A percentile compares a stretch with the other conserved stretches of the same genome.
Evolutionary conservation across 2,329 filamentous ascomycete genomes (phyloP).

Genomic region (Venturia effusa): DNA sequence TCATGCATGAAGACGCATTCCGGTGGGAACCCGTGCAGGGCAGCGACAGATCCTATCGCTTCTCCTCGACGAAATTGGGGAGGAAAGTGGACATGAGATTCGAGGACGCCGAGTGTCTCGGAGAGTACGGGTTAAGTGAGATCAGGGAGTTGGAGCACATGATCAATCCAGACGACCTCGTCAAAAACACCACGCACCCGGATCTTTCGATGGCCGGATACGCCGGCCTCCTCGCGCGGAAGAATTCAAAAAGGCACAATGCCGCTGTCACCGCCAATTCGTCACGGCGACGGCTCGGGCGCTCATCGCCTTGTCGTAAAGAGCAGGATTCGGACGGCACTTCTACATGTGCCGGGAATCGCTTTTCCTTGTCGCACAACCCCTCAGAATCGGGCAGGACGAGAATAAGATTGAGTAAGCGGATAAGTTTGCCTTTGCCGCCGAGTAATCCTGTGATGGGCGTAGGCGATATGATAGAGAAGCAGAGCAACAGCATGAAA

Average conservation of each 20-base stretch:
- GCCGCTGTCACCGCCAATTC: background rate
- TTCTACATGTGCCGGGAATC: background rate
- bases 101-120: background rate
- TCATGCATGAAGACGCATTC: background rate
- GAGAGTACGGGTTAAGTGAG: background rate
- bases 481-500: background rate
- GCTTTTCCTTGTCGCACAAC: background rate
- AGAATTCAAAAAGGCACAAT: background rate
- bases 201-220: background rate
- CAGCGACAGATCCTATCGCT: background rate
- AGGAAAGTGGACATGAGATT: background rate
- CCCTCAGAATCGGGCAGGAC: background rate
- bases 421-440: background rate
- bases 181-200: background rate
- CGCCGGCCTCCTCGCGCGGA: background rate
- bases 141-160: background rate
- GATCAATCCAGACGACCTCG: background rate
- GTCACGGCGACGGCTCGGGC: background rate
- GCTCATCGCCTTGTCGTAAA: background rate
- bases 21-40: background rate
- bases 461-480: background rate
- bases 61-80: slow-evolving; percentile 4
- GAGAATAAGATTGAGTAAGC: background rate
- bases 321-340: background rate
- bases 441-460: background rate